Evolutionary conservation across 768 basidiomycete species (phyloP).

Genomic region (Psilocybe subaeruginosa): DNA sequence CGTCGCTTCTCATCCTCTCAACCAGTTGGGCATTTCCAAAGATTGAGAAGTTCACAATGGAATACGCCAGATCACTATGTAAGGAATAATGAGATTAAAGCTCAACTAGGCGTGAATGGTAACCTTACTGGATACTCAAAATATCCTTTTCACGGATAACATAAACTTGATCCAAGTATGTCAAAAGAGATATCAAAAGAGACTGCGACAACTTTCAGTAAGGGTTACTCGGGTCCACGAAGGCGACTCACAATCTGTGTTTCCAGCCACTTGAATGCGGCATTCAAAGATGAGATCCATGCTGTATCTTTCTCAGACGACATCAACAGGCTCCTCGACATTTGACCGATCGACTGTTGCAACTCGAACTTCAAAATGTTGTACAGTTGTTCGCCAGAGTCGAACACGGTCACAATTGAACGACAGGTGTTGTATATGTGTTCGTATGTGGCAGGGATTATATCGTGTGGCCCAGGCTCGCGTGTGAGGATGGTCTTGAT

Average conservation of each 20-base stretch:
- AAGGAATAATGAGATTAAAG: constrained; percentile 11
- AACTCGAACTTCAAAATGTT: constrained; percentile 60
- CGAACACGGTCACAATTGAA: constrained; percentile 51
- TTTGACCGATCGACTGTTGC: constrained; percentile 49
- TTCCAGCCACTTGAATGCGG: constrained; percentile 65
- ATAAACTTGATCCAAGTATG: constrained; percentile 74
- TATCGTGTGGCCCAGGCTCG: constrained; percentile 25
- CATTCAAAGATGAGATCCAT: constrained; percentile 65
- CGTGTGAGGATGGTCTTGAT: constrained; percentile 45
- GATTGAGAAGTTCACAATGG: constrained; percentile 50
- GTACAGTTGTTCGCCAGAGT: constrained; percentile 62
- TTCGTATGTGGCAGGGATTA: constrained; percentile 55
- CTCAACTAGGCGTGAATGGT: neutral
- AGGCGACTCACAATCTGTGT: constrained; percentile 56
- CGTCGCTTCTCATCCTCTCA: constrained; percentile 42
- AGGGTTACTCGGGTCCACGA: neutral
- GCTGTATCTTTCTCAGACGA: constrained; percentile 36
- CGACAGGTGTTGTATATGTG: constrained; percentile 60
- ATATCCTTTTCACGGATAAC: constrained; percentile 43
- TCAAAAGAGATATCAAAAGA: constrained; percentile 63
- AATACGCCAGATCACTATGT: constrained; percentile 60
- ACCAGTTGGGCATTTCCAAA: constrained; percentile 51
- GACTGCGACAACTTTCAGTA: constrained; percentile 36
- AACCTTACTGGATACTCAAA: constrained; percentile 47
- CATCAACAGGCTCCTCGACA: constrained; percentile 41